Base-by-base conservation (phyloP, 2,329 filamentous ascomycete species). In the Fusarium keratoplasticum region DNA sequence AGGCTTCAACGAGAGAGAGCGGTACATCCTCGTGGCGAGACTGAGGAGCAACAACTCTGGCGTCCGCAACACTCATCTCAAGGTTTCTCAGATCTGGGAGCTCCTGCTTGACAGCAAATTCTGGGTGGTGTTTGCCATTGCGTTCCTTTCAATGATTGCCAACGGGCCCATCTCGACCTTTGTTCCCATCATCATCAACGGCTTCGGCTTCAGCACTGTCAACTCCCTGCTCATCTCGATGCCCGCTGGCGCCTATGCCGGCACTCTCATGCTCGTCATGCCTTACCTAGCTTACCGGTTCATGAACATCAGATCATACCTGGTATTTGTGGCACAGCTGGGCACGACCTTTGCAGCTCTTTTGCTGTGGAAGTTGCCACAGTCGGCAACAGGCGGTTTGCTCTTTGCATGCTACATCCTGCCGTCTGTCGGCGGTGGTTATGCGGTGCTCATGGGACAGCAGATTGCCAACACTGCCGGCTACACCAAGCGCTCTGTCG, bases 361-460 rank as follows among this genome's bases (percentile, higher is more conserved):
- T 2, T 14, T 77, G 0, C 60, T 77, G 1, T 77, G 75, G 75
- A 57, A 67, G 25, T 67, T 77, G 3, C 75, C 75, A 1, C 35
- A 63, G 7, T 69, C 70, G 1, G 59, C 67, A 6, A 76, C 67
- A 0, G 86, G 86, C 0, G 86, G 82, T 0, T 72, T 87, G 1
- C 77, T 89, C 0, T 88, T 89, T 69, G 88, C 83, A 0, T 83
- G 83, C 11, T 86, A 85, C 57, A 87, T 88, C 52, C 78, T 89
- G 10, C 83, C 86, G 1, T 85, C 83, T 0, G 71, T 83, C 0
- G 82, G 81, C 0, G 86, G 82, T 2, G 84, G 83, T 0, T 89
- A 89, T 68, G 86, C 85, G 2, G 84, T 88, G 7, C 76, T 88
- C 0, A 87, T 77, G 75, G 75, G 74, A 11, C 44, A 66, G 1